phyloP scores from a whole-genome alignment of 176 grass and related monocot genomes.

The Guadua angustifolia region DNA sequence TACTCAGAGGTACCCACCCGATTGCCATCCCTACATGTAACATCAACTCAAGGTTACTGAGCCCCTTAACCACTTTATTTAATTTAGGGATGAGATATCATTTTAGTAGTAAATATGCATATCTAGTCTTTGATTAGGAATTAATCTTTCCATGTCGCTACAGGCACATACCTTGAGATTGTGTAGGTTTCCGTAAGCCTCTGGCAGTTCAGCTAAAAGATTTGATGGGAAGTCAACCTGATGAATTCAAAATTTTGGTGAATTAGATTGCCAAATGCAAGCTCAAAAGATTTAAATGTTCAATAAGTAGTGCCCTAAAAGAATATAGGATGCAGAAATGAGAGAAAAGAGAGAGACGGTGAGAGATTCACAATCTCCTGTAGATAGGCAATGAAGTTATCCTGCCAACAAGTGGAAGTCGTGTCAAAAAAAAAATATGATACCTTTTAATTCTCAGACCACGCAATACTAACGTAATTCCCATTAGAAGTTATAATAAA shows the following conservation, averaged over 20 bases:
- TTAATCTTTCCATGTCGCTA: slow-evolving; percentile 34
- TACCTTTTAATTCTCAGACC: slow-evolving; percentile 17
- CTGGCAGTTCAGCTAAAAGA: slow-evolving; percentile 76
- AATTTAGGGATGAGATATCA: not conserved
- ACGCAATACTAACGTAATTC: slow-evolving; percentile 38
- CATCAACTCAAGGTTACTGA: slow-evolving; percentile 25
- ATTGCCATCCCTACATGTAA: no score
- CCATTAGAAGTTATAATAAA: not conserved
- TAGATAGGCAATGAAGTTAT: slow-evolving; percentile 75
- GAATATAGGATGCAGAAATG: slow-evolving; percentile 4
- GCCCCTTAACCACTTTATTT: slow-evolving; percentile 5
- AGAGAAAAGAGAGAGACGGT: slow-evolving; percentile 37
- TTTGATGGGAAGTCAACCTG: slow-evolving; percentile 88
- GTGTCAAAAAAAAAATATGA: not conserved
- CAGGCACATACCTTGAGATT: slow-evolving; percentile 76
- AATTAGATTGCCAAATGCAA: slow-evolving; percentile 31
- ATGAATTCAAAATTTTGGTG: slow-evolving; percentile 36
- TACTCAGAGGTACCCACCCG: no score
- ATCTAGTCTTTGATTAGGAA: not conserved
- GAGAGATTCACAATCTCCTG: slow-evolving; percentile 82
- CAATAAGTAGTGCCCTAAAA: not conserved
- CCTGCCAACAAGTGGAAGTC: slow-evolving; percentile 55
- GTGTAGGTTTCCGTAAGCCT: slow-evolving; percentile 67
- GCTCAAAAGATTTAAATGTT: slow-evolving; percentile 24
- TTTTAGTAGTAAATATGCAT: slow-evolving; percentile 2